phyloP scores from a whole-genome alignment of 495 filamentous ascomycete genomes.

The Neurospora pannonica region DNA sequence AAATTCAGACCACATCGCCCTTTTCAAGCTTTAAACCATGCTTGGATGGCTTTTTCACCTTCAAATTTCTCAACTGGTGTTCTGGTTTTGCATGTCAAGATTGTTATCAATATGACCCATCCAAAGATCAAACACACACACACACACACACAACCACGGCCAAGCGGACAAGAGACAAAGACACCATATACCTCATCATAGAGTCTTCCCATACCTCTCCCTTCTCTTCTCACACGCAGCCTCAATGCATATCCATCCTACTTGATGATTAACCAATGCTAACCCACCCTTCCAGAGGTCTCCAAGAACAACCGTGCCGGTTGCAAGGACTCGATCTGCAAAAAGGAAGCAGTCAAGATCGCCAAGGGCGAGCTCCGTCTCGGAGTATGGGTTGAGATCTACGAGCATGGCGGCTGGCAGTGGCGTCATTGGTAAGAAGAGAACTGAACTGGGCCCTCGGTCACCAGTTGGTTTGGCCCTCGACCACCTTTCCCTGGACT shows the following conservation, averaged over 20 bases:
- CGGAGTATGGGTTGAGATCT: conserved; percentile 53
- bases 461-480: background rate
- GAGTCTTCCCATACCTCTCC: too few relatives aligned
- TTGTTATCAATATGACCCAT: background rate
- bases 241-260: background rate
- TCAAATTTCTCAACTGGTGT: background rate
- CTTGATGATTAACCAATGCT: background rate
- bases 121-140: background rate
- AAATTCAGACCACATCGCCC: background rate
- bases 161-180: background rate
- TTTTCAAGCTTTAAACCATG: background rate
- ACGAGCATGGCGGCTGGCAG: conserved; percentile 39
- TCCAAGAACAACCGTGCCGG: conserved; percentile 51
- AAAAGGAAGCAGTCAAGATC: conserved; percentile 55
- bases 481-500: conserved; percentile 2
- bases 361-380: conserved; percentile 65
- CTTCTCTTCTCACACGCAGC: background rate
- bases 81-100: background rate
- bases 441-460: background rate
- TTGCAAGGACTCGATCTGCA: conserved; percentile 61
- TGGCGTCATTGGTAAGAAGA: conserved; percentile 71
- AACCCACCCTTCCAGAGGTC: conserved; percentile 41
- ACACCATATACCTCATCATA: background rate
- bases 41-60: background rate
- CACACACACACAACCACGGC: background rate